A percentile compares a stretch with the other conserved stretches of the same genome.
phyloP scores from a whole-genome alignment of 75 land plant genomes.

The Picea glauca region DNA sequence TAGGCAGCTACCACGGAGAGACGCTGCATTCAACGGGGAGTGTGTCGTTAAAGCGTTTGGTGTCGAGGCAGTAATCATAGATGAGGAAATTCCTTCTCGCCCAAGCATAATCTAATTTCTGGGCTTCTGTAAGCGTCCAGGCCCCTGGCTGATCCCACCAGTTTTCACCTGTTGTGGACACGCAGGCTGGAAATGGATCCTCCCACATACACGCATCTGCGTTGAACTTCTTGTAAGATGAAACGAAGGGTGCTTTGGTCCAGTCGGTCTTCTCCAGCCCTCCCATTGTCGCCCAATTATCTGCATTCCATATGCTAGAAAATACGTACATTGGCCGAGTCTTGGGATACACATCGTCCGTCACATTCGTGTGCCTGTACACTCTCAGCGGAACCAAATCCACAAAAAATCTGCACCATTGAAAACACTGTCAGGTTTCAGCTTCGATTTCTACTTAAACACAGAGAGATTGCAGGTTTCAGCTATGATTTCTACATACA shows the following conservation, averaged over 20 bases:
- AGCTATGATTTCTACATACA: neutral
- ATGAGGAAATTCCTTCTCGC: slow-evolving; percentile 57
- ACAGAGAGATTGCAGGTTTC: too few relatives aligned
- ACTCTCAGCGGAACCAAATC: slow-evolving; percentile 11
- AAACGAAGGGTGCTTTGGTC: slow-evolving; percentile 69
- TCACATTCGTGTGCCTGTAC: neutral
- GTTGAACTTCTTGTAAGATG: slow-evolving; percentile 71
- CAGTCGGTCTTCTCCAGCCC: slow-evolving; percentile 28
- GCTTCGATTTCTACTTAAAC: too few relatives aligned
- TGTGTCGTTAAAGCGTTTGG: slow-evolving; percentile 23
- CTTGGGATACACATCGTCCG: slow-evolving; percentile 22
- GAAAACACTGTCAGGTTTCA: too few relatives aligned
- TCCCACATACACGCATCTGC: slow-evolving; percentile 74
- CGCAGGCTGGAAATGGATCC: slow-evolving; percentile 63
- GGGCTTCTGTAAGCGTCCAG: slow-evolving; percentile 44
- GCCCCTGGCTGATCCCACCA: slow-evolving; percentile 80
- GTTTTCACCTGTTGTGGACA: slow-evolving; percentile 49
- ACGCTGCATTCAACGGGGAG: slow-evolving; percentile 56
- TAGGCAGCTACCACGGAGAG: neutral
- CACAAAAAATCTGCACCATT: slow-evolving; percentile 2
- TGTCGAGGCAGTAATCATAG: slow-evolving; percentile 82
- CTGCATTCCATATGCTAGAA: slow-evolving; percentile 89
- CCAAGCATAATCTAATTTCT: slow-evolving; percentile 49
- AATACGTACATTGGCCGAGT: slow-evolving; percentile 79
- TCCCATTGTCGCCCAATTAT: slow-evolving; percentile 63